Conservation (phyloP, 1,139 yeast genomes). For the Chernovozyma aurita region DNA sequence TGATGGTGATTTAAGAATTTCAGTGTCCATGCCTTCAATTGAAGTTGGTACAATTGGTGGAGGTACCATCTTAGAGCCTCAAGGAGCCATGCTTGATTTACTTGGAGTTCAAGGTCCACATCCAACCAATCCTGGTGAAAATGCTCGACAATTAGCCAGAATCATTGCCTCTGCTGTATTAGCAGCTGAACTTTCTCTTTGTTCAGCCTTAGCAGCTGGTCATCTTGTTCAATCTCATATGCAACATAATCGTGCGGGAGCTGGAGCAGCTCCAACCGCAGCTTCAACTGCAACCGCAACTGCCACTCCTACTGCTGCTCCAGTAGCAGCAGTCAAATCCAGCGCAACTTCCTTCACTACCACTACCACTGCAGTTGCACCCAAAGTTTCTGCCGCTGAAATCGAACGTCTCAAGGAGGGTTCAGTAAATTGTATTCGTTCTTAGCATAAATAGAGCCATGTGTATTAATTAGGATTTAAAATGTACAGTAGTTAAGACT, state of each 20-base stretch:
- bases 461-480: neutral
- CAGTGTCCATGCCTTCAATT: conserved; percentile 97
- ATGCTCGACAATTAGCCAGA: conserved; percentile 93
- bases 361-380: conserved; percentile 12
- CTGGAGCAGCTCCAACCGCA: conserved; percentile 32
- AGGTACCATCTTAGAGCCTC: conserved; percentile 96
- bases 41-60: conserved; percentile 99
- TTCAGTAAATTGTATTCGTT: conserved; percentile 64
- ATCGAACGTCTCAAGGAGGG: conserved; percentile 62
- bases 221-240: conserved; percentile 97
- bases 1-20: conserved; percentile 77
- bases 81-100: conserved; percentile 91
- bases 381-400: conserved; percentile 22
- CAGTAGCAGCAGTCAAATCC: conserved; percentile 11
- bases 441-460: conserved; percentile 18
- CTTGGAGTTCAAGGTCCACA: conserved; percentile 96
- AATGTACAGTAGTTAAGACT: conserved; percentile 1
- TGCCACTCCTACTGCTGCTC: conserved; percentile 8
- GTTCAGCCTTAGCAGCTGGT: conserved; percentile 97
- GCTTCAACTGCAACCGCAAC: conserved; percentile 12
- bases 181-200: conserved; percentile 92
- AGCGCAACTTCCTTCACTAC: conserved; percentile 6
- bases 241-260: conserved; percentile 83
- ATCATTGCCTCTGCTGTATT: conserved; percentile 92
- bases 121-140: conserved; percentile 88